Conservation (phyloP, 2,329 filamentous ascomycete genomes). For the Claviceps lovelessii region DNA sequence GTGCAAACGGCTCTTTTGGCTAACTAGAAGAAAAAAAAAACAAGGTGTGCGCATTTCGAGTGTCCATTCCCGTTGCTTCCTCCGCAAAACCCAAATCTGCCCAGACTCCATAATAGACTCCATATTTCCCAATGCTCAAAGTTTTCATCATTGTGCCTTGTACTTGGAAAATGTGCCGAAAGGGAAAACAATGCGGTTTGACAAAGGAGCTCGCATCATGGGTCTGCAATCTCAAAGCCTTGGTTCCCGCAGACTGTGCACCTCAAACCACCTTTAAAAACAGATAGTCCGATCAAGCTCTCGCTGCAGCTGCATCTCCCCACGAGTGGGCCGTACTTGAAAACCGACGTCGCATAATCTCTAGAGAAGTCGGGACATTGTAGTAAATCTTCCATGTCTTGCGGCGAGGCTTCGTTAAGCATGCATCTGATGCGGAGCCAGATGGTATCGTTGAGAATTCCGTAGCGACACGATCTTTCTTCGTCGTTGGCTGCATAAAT, state of each 20-base stretch:
- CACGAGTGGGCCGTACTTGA: too few relatives aligned
- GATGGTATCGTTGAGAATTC: rapidly evolving
- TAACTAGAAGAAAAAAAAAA: not conserved
- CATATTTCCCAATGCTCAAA: too few relatives aligned
- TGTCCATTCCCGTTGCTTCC: not conserved
- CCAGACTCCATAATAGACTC: not conserved
- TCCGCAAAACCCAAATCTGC: not conserved
- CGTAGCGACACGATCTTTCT: too few relatives aligned
- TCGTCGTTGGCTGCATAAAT: not conserved
- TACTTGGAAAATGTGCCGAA: not conserved
- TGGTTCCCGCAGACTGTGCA: too few relatives aligned
- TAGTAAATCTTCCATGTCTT: not conserved
- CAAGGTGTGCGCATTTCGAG: not conserved
- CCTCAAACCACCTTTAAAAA: too few relatives aligned
- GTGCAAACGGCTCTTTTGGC: not conserved
- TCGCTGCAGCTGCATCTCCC: too few relatives aligned
- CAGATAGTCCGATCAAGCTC: too few relatives aligned
- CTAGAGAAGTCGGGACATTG: not conserved
- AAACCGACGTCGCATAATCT: not conserved
- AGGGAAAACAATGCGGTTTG: too few relatives aligned
- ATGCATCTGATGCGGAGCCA: not conserved
- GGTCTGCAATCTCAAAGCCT: too few relatives aligned
- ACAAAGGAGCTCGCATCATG: too few relatives aligned
- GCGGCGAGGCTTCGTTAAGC: too few relatives aligned
- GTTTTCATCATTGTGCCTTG: not conserved